Conservation (phyloP, 805 yeast genomes). For the Priceomyces castillae region DNA sequence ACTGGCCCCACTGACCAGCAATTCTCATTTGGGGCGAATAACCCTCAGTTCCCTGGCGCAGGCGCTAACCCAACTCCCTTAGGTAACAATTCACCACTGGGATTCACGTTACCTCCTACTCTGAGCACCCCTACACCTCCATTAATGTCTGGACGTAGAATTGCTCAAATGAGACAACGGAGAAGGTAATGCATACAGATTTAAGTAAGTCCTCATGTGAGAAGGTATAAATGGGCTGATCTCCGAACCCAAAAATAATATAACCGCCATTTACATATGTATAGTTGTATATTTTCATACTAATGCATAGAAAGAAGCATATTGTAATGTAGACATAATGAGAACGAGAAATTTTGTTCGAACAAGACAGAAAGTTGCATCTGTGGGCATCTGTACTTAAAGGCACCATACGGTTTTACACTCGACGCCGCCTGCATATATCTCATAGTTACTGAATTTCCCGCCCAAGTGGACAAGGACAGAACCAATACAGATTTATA, state of each 20-base stretch:
- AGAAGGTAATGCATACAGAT: constrained; percentile 15
- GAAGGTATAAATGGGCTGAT: not conserved
- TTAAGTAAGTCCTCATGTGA: not conserved
- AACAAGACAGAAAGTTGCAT: no score
- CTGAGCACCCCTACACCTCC: constrained; percentile 18
- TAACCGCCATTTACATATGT: not conserved
- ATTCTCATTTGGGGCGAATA: constrained; percentile 1
- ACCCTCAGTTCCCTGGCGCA: not conserved
- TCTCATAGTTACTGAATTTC: no score
- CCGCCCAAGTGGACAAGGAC: no score
- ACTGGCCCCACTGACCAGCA: constrained; percentile 6
- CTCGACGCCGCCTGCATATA: no score
- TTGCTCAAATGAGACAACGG: constrained; percentile 36
- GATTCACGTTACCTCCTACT: constrained; percentile 7
- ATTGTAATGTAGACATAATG: no score
- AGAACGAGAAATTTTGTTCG: no score
- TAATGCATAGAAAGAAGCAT: no score
- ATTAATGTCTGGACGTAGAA: constrained; percentile 21
- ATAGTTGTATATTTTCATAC: no score
- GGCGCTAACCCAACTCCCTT: not conserved
- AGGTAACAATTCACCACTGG: constrained; percentile 5
- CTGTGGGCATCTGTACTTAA: no score
- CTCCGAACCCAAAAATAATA: not conserved
- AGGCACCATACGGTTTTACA: no score
- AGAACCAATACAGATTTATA: no score